Percentiles rank a stretch among this genome's conserved stretches.
Conservation (phyloP, 2,329 filamentous ascomycete species). For the Ilyonectria destructans region DNA sequence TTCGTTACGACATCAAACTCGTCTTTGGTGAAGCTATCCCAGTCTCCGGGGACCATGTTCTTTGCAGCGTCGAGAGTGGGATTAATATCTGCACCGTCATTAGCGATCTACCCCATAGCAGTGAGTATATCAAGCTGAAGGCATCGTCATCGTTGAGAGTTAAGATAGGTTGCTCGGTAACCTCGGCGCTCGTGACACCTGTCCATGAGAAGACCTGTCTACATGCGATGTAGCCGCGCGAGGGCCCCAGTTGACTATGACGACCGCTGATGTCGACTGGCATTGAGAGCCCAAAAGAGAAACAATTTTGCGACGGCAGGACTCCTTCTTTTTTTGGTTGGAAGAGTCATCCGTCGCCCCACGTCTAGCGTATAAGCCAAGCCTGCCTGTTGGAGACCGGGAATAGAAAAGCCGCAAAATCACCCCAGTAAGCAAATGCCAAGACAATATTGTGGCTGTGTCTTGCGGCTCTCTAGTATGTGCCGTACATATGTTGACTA, state of each 20-base stretch:
- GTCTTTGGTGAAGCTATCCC: no score
- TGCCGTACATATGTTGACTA: background rate
- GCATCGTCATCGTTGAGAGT: background rate
- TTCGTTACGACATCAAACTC: no score
- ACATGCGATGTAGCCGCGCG: background rate
- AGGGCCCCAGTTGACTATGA: background rate
- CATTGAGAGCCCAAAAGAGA: slow-evolving; percentile 4
- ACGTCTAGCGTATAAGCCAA: background rate
- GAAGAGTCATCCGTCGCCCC: background rate
- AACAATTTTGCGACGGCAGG: background rate
- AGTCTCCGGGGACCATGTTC: background rate
- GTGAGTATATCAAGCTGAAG: background rate
- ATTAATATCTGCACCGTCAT: background rate
- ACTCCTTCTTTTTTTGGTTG: background rate
- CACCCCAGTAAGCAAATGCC: background rate
- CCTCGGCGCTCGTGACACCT: background rate
- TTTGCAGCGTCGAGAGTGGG: background rate
- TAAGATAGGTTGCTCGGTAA: background rate
- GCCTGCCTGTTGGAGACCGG: background rate
- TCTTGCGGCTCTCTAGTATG: background rate
- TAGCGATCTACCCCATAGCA: background rate
- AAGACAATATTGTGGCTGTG: slow-evolving; percentile 6
- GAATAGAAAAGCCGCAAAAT: background rate
- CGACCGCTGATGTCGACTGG: background rate
- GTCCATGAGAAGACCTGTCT: background rate